Evolutionary conservation across 73 alveolate genomes (phyloP), one percentile per base, ranked within the genome.

Genomic region (Blepharisma stoltei): DNA sequence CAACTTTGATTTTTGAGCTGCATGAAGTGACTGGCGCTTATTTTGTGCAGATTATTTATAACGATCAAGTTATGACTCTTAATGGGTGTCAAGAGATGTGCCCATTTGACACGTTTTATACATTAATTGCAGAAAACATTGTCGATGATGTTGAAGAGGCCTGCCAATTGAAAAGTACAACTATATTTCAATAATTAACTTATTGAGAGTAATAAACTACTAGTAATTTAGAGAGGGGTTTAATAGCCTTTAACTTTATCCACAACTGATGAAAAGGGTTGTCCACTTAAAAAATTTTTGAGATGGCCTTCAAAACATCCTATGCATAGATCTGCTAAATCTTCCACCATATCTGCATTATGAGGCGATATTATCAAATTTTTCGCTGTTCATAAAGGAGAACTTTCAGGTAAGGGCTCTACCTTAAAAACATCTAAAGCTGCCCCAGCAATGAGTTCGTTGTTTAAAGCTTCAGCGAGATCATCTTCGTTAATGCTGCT

Each of bases 311-410:
- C 21, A n/a, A 20, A 52, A 32, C 41, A 32, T 65, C n/a, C 76
- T 65, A 21, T 25, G 20, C 20, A 11, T 65, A 20, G 4, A 1
- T 65, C 76, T 14, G 66, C n/a, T 14, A n/a, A 21, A 4, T 69
- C 70, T n/a, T 14, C 27, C 5, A 20, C 18, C 18, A 52, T 0
- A 41, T 68, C 91, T 11, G 87, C 86, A 27, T 77, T 43, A 48
- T 84, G 91, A 48, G 86, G 91, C 27, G 91, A 78, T 49, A 84
- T 68, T 9, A 78, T 32, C 7, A 84, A 83, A 47, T 84, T 84
- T 23, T 32, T 66, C 45, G 54, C 44, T 5, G 23, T 70, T 85
- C 91, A 84, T 11, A 84, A 44, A 23, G 18, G 70, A 54, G 70
- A 68, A 4, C 50, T 71, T 9, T 49, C 14, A 8, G 76, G 37